Base-by-base conservation (phyloP, 805 yeast genomes). In the Wickerhamiella sorbophila region DNA sequence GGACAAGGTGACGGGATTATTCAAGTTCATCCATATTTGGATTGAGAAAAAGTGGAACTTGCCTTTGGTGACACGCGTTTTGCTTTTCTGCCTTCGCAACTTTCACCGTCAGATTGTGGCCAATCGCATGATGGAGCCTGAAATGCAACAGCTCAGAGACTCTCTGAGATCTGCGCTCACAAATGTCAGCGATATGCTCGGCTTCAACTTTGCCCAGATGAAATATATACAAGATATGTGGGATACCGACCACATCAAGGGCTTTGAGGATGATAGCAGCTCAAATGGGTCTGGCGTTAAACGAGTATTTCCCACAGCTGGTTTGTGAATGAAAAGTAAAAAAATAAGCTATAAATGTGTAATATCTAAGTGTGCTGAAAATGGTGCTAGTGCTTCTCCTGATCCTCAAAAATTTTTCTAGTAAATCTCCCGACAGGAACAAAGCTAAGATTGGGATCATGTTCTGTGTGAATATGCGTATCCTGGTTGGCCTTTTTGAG, bases 161-260 rank as follows among this genome's bases (percentile, higher is more conserved):
- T 74, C 74, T 49, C 64, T 91, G 43, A 70, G 94, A 47, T 51
- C 43, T 1, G 72, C 74, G 41, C 64, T 91, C 40, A 61, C 63
- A 37, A 52, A 56, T 3, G 74, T 74, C 17, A 65, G 71, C 14
- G 65, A 70, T 36, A 78, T 73, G 45, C 66, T 91, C 36, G 97
- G 96, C 8, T 78, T 71, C 64, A 91, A 91, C 54, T 66, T 84
- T 16, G 87, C 82, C 47, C 96, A 95, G 3, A 65, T 91, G 58
- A 74, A 71, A 51, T 81, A 74, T 52, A 60, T 82, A 45, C 77
- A 75, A 55, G 73, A 70, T 35, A 85, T 80, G 59, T 87, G 95
- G 95, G 74, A 75, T 45, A 60, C 77, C 55, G 69, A 67, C 34
- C 97, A 88, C 56, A 76, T 71, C 50, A 67, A 72, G 27, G 85